Percentiles rank a stretch among this genome's conserved stretches.
Evolutionary conservation across 768 basidiomycete species (phyloP).

Genomic region (Mycena epipterygia): DNA sequence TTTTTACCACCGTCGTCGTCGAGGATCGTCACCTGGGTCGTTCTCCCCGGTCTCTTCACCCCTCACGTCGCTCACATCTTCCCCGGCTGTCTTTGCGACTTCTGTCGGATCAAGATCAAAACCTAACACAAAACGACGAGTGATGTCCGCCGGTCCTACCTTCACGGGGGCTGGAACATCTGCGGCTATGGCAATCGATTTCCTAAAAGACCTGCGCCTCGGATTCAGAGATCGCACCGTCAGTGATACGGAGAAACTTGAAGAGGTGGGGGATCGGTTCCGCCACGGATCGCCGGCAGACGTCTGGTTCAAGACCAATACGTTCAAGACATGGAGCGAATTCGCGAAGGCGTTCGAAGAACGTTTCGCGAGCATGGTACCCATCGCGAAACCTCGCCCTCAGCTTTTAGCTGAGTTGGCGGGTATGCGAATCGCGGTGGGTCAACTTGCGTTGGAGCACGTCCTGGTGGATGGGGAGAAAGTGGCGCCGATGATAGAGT

Average conservation of each 20-base stretch:
- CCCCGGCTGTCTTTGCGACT: not conserved
- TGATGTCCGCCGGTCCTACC: not conserved
- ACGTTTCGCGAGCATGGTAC: not conserved
- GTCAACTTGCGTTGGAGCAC: not conserved
- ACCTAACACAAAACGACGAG: not conserved
- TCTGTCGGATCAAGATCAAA: not conserved
- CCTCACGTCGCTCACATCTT: too few species aligned
- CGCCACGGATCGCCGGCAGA: not conserved
- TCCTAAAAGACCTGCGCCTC: not conserved
- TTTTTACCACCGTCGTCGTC: not conserved
- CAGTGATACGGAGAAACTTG: not conserved
- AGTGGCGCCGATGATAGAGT: not conserved
- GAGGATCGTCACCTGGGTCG: too few species aligned
- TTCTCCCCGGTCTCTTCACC: too few species aligned
- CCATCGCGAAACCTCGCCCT: not conserved
- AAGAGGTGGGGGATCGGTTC: not conserved
- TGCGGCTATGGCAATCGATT: not conserved
- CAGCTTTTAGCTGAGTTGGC: slow-evolving; percentile 4
- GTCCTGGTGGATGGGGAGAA: not conserved
- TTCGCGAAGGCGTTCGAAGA: not conserved
- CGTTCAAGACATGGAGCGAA: not conserved
- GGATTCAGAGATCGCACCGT: not conserved
- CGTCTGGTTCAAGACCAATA: not conserved
- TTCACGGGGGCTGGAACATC: not conserved
- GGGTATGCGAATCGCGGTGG: slow-evolving; percentile 6